These are phyloP conservation scores for Pichia nanzhaoensis DNA, from an alignment of 805 yeast species.

Conservation along the genomic window DNA sequence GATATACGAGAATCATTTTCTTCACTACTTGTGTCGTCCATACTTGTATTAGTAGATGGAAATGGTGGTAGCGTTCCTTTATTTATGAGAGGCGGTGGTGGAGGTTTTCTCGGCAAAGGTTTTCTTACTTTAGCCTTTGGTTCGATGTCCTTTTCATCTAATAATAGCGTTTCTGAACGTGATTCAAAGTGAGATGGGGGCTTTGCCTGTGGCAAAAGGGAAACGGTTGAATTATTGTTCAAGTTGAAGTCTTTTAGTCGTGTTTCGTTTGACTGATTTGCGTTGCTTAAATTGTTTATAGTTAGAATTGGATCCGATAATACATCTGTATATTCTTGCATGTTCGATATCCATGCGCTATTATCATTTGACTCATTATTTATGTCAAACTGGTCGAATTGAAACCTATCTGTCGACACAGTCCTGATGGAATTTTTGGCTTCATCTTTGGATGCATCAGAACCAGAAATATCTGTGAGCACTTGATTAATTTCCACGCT, in stretches of 20 bases:
- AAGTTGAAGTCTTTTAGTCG: conserved; percentile 1
- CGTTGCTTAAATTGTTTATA: neutral
- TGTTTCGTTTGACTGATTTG: neutral
- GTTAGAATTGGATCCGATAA: conserved; percentile 4
- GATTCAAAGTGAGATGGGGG: neutral
- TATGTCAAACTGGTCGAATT: neutral
- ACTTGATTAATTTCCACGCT: neutral
- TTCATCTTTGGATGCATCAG: neutral
- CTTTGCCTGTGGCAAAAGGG: neutral
- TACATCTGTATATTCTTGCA: neutral
- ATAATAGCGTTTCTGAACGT: neutral
- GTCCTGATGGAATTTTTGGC: neutral
- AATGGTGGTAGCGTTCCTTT: neutral
- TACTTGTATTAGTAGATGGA: neutral
- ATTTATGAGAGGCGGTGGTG: neutral
- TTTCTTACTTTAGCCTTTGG: neutral
- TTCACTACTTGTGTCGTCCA: neutral
- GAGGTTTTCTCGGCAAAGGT: neutral
- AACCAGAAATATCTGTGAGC: neutral
- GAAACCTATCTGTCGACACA: neutral
- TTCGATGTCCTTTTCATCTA: neutral
- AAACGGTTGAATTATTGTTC: conserved; percentile 3
- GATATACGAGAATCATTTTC: neutral
- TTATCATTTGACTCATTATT: neutral
- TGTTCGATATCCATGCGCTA: neutral